Evolutionary conservation across 2,329 filamentous ascomycete species (phyloP).

Genomic region (Monilinia polystroma): DNA sequence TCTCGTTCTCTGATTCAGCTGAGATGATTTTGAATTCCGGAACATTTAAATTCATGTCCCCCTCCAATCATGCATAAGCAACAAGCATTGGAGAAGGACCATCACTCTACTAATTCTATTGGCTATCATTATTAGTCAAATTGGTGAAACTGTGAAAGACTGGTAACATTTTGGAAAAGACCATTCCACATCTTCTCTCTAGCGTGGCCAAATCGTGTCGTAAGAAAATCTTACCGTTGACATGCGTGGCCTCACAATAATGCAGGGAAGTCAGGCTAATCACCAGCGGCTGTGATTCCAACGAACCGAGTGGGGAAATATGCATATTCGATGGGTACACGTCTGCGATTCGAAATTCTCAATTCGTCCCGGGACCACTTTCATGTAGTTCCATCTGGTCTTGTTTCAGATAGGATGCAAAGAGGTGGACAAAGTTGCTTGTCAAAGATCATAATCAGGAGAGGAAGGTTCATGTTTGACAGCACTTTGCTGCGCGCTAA

Average conservation of each 20-base stretch:
- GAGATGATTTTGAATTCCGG: too few relatives aligned
- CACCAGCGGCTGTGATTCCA: background rate
- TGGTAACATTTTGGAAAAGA: too few relatives aligned
- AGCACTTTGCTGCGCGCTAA: conserved; percentile 1
- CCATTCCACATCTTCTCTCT: too few relatives aligned
- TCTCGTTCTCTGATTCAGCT: too few relatives aligned
- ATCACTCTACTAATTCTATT: too few relatives aligned
- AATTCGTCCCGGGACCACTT: background rate
- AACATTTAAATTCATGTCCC: too few relatives aligned
- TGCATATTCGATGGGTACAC: conserved; percentile 1
- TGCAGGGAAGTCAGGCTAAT: background rate
- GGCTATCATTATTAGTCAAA: too few relatives aligned
- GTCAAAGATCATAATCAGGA: background rate
- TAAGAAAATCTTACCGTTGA: background rate
- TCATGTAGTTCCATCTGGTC: background rate
- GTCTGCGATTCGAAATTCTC: background rate
- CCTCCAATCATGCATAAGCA: too few relatives aligned
- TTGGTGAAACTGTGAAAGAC: too few relatives aligned
- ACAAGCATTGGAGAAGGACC: too few relatives aligned
- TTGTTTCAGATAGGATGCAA: background rate
- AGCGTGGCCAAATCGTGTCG: too few relatives aligned
- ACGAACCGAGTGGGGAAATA: conserved; percentile 10
- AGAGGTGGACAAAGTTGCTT: background rate
- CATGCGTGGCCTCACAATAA: conserved; percentile 16
- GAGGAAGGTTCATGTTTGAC: conserved; percentile 3